Base-by-base conservation (phyloP, 345 rosid genomes). In the Melastoma malabathricum region DNA sequence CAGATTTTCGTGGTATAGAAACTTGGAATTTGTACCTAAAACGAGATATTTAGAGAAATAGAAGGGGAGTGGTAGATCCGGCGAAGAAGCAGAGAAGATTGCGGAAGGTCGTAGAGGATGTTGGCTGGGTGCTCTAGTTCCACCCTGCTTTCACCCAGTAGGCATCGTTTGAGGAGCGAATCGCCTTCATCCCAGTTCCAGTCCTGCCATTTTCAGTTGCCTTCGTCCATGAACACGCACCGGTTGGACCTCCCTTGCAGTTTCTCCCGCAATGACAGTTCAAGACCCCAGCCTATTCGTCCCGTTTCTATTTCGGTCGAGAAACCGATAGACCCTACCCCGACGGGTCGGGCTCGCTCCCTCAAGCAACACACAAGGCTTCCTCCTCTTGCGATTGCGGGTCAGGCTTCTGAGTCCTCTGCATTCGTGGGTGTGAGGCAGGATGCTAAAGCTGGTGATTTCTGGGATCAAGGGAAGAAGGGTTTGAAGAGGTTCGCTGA, bases 121-220 rank as follows among this genome's bases (percentile, higher is more conserved):
- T 84, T 92, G 98, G 95, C 95, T 62, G 97, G 98, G 75, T 84
- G 94, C 73, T 84, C 97, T 60, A 87, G 94, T 69, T 79, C 97
- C 50, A 67, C 95, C 82, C 66, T 92, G 82, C 62, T 87, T 80
- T 92, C 98, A 55, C 98, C 98, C 29, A 87, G 25, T 22, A 22
- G 97, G 75, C 79, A 87, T 73, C 81, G 97, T 81, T 81, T 92
- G 64, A 92, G 84, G 78, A 92, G 84, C 58, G 98, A 87, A 72
- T 71, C 88, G 57, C 17, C 86, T 23, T 76, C 83, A 64, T 22
- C 82, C n/a, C 88, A 81, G 75, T 78, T 75, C 64, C 86, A 72
- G 68, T 80, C 84, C 72, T 81, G 84, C 59, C 82, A 92, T 69
- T 87, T 79, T 55, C 93, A 77, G 64, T 62, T 76, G 56, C 77